Evolutionary conservation across 1,139 yeast genomes (phyloP).

Genomic region (Meyerozyma elateridarum): DNA sequence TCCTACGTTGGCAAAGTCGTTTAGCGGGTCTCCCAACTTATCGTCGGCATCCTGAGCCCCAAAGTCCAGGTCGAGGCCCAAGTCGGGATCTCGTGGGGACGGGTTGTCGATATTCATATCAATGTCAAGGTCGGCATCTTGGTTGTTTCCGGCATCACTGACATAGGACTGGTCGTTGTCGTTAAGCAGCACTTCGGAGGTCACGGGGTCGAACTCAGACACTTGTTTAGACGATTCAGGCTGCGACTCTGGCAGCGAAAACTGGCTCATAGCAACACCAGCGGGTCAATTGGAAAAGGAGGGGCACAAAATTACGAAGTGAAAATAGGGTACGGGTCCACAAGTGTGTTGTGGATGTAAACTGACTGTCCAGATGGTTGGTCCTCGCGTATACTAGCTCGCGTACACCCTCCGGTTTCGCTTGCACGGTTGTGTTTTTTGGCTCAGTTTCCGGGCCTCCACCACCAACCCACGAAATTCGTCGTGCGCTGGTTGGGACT

Average conservation of each 20-base stretch:
- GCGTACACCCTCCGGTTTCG: conserved; percentile 3
- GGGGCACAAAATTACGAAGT: no score
- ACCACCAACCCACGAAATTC: no score
- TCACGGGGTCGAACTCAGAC: conserved; percentile 2
- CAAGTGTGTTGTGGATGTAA: no score
- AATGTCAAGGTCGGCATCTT: conserved; percentile 1
- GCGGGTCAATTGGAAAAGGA: no score
- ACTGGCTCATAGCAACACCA: conserved; percentile 4
- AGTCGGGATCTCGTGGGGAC: not conserved
- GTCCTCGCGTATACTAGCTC: not conserved
- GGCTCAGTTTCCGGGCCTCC: conserved; percentile 2
- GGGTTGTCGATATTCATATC: conserved; percentile 3
- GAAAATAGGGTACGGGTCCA: no score
- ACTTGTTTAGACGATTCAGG: not conserved
- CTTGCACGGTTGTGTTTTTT: conserved; percentile 3
- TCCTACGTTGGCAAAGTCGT: not conserved
- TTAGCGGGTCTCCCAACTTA: not conserved
- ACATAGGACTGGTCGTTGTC: conserved; percentile 3
- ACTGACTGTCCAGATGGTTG: not conserved
- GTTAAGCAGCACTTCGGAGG: conserved; percentile 3
- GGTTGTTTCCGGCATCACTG: not conserved
- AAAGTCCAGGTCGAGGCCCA: not conserved
- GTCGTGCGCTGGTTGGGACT: no score
- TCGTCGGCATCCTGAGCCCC: not conserved
- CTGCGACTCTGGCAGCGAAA: not conserved